Conservation (phyloP, 2,329 filamentous ascomycete genomes). For the Cercospora citrullina region DNA sequence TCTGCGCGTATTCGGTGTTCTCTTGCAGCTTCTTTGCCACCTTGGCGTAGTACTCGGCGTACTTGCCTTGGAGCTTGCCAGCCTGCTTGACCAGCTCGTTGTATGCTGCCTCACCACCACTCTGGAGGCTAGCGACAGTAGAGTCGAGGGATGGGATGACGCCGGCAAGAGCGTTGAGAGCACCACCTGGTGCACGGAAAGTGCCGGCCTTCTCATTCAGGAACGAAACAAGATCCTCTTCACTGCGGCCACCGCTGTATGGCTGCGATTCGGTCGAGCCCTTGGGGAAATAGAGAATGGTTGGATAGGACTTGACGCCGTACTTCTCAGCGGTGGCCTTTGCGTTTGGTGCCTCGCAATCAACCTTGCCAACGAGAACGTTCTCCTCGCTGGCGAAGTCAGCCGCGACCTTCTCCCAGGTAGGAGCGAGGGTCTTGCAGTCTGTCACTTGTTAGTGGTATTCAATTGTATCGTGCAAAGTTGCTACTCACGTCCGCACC, state of each 20-base stretch:
- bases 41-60: constrained; percentile 80
- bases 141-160: constrained; percentile 77
- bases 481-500: constrained; percentile 86
- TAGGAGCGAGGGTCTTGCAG: constrained; percentile 91
- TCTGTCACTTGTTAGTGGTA: constrained; percentile 56
- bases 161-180: constrained; percentile 74
- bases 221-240: constrained; percentile 74
- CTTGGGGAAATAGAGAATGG: constrained; percentile 95
- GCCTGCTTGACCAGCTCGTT: constrained; percentile 72
- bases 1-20: constrained; percentile 76
- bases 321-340: constrained; percentile 75
- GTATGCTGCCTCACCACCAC: constrained; percentile 64
- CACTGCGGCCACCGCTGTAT: constrained; percentile 75
- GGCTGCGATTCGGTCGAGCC: constrained; percentile 69
- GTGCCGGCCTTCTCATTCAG: constrained; percentile 89
- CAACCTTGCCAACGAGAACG: constrained; percentile 90
- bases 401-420: constrained; percentile 81
- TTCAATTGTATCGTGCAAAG: not conserved
- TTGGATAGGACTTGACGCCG: constrained; percentile 84
- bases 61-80: constrained; percentile 70
- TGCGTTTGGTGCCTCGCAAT: constrained; percentile 83
- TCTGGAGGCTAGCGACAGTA: constrained; percentile 67
- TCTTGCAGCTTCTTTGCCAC: constrained; percentile 81
- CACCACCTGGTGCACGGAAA: constrained; percentile 77
- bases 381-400: constrained; percentile 76